Percentiles rank a stretch among this genome's conserved stretches.
Evolutionary conservation across 1,284 basidiomycete species (phyloP).

Genomic region (Cryptococcus sp.): DNA sequence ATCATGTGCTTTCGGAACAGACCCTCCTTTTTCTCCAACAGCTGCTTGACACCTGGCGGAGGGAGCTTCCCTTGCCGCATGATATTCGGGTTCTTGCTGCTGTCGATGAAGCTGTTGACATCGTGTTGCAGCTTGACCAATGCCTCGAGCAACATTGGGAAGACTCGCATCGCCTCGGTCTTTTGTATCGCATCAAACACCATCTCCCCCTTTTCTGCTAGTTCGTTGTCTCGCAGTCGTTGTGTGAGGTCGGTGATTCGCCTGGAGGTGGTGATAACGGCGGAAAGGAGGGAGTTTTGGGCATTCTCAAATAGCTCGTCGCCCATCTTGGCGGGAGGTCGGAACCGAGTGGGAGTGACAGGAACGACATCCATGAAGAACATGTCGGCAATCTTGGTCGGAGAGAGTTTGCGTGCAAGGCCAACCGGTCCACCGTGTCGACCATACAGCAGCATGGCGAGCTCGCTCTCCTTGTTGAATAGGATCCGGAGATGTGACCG

Average conservation of each 20-base stretch:
- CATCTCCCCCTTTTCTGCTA: constrained; percentile 50
- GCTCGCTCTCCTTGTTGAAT: constrained; percentile 73
- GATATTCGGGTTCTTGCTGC: constrained; percentile 85
- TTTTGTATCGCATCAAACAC: constrained; percentile 44
- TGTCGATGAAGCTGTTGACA: constrained; percentile 97
- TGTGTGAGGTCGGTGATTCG: constrained; percentile 72
- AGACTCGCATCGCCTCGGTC: constrained; percentile 53
- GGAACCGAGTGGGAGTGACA: constrained; percentile 91
- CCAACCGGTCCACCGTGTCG: constrained; percentile 74
- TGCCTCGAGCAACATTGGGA: constrained; percentile 69
- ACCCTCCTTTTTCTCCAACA: constrained; percentile 98
- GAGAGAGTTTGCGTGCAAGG: constrained; percentile 9
- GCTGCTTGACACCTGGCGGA: constrained; percentile 91
- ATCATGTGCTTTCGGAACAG: constrained; percentile 99
- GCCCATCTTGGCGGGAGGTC: constrained; percentile 87
- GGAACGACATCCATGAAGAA: constrained; percentile 94
- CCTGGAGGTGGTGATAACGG: constrained; percentile 75
- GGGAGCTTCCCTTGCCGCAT: constrained; percentile 86
- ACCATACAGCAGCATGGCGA: constrained; percentile 85
- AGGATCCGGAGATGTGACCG: constrained; percentile 85
- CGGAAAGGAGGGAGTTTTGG: constrained; percentile 89
- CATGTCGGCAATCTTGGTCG: constrained; percentile 60
- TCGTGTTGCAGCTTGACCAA: constrained; percentile 88
- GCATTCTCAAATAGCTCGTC: constrained; percentile 93
- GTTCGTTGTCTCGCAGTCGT: constrained; percentile 52